These are phyloP conservation scores for Neocucurbitaria cava DNA, from an alignment of 2,329 filamentous ascomycete species.

Conservation along the genomic window DNA sequence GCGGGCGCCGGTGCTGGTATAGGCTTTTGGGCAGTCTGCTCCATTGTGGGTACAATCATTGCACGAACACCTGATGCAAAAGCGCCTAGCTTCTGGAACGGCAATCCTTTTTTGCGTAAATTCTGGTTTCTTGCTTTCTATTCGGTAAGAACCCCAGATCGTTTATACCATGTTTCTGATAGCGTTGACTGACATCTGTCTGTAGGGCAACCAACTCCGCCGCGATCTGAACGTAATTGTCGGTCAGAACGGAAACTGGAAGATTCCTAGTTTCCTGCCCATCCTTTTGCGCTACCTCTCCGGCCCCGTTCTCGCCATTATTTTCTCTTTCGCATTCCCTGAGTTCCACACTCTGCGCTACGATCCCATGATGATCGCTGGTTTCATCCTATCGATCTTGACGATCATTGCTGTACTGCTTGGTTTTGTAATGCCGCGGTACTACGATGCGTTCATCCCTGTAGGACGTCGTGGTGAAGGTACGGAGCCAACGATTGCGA, in stretches of 20 bases:
- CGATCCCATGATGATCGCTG: conserved; percentile 46
- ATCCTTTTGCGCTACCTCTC: conserved; percentile 50
- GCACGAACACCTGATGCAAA: conserved; percentile 52
- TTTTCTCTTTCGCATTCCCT: conserved; percentile 45
- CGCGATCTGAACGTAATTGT: conserved; percentile 63
- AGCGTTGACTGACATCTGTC: neutral
- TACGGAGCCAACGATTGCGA: conserved; percentile 39
- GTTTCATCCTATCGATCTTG: conserved; percentile 43
- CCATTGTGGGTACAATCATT: conserved; percentile 51
- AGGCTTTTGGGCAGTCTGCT: conserved; percentile 57
- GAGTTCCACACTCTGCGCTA: conserved; percentile 40
- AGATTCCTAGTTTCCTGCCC: conserved; percentile 61
- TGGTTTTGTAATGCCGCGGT: conserved; percentile 61
- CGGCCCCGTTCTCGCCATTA: conserved; percentile 43
- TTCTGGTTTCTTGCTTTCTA: conserved; percentile 65
- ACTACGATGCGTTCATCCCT: conserved; percentile 62
- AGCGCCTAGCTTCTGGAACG: conserved; percentile 54
- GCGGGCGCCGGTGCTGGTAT: conserved; percentile 61
- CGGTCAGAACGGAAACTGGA: conserved; percentile 63
- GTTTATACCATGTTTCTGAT: neutral
- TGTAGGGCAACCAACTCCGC: conserved; percentile 53
- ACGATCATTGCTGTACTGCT: conserved; percentile 55
- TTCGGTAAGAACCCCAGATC: conserved; percentile 55
- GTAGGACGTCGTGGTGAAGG: conserved; percentile 56
- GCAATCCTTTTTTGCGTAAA: conserved; percentile 47